These are phyloP conservation scores for Verbascum thapsus DNA, from an alignment of 257 asterid species.

Conservation along the genomic window DNA sequence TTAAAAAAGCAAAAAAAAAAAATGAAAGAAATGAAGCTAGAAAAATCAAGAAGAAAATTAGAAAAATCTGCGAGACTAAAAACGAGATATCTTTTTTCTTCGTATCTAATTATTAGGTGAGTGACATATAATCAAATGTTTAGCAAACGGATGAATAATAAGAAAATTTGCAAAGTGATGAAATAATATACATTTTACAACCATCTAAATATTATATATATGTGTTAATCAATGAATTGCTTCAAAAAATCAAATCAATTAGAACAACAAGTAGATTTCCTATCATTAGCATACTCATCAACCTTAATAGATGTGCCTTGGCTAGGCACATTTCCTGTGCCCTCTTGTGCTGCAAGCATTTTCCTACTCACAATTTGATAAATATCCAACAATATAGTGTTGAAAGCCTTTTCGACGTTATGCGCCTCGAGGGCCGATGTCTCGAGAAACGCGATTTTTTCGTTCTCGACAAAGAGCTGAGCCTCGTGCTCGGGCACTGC, in stretches of 20 bases:
- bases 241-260: constrained; percentile 15
- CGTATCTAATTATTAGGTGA: no score
- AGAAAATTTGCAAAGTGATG: no score
- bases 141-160: no score
- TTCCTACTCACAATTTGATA: constrained; percentile 49
- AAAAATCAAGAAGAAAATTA: no score
- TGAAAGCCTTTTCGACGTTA: constrained; percentile 50
- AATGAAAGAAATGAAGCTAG: no score
- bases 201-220: no score
- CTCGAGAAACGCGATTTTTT: constrained; percentile 41
- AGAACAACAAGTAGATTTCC: constrained; percentile 37
- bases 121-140: no score
- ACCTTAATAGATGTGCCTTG: constrained; percentile 49
- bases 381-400: constrained; percentile 47
- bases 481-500: constrained; percentile 47
- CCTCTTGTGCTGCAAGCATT: constrained; percentile 54
- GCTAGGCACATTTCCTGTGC: constrained; percentile 39
- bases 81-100: no score
- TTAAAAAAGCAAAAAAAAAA: no score
- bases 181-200: no score
- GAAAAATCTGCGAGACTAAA: no score
- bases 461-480: constrained; percentile 47
- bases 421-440: constrained; percentile 40
- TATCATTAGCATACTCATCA: constrained; percentile 34
- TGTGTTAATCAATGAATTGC: no score